These are phyloP conservation scores for Spizellomyces sp. DNA, from an alignment of 192 early-diverging fungal genomes.

Conservation along the genomic window DNA sequence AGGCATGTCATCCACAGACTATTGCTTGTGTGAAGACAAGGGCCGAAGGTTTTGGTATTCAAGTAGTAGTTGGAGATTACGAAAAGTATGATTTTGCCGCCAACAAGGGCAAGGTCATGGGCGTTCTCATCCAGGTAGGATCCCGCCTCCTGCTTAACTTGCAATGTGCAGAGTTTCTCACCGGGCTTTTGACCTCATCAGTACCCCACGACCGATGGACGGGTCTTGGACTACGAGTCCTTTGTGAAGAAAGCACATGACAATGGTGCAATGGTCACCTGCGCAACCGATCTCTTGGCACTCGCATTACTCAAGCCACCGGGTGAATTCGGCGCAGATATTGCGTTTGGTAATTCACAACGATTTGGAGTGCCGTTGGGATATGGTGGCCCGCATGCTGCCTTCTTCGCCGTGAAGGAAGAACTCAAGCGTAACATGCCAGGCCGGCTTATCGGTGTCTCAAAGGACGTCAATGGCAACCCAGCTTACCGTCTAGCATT, in stretches of 20 bases:
- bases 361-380: conserved; percentile 99
- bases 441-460: conserved; percentile 94
- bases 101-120: conserved; percentile 79
- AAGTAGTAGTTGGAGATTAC: conserved; percentile 84
- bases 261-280: conserved; percentile 83
- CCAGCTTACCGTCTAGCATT: conserved; percentile 92
- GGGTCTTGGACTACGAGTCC: conserved; percentile 78
- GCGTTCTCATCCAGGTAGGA: conserved; percentile 67
- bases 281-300: conserved; percentile 92
- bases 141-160: conserved; percentile 41
- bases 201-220: conserved; percentile 94
- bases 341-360: conserved; percentile 96
- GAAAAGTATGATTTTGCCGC: conserved; percentile 75
- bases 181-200: conserved; percentile 36
- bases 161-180: not conserved
- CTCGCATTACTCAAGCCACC: conserved; percentile 90
- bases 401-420: conserved; percentile 95
- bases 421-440: conserved; percentile 95
- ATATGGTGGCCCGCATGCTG: conserved; percentile 98
- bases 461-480: conserved; percentile 87
- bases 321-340: conserved; percentile 96
- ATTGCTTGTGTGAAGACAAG: conserved; percentile 89
- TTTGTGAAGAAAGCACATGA: conserved; percentile 79
- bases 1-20: conserved; percentile 93
- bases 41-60: conserved; percentile 94